Evolutionary conservation across 768 basidiomycete species (phyloP).

Genomic region (Auricularia auricula-judae): DNA sequence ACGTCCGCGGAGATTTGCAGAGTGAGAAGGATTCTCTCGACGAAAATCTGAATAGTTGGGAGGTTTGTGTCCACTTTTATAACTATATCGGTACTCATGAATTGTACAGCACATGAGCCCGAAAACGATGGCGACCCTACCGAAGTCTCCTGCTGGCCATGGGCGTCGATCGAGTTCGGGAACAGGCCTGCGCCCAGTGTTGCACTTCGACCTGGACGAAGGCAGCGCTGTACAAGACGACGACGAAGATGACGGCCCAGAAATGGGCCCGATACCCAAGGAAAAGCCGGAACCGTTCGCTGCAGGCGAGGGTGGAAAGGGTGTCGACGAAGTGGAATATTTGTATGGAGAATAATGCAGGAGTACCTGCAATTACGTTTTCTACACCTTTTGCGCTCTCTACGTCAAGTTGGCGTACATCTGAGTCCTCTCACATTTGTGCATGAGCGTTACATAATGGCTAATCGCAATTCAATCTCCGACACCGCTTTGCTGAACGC

Average conservation of each 20-base stretch:
- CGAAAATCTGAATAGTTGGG: constrained; percentile 92
- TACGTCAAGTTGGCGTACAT: not conserved
- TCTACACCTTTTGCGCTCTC: too few species aligned
- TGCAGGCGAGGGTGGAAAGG: constrained; percentile 44
- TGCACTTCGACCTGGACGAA: constrained; percentile 68
- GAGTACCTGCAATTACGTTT: too few species aligned
- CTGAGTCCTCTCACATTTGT: too few species aligned
- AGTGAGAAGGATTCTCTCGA: constrained; percentile 32
- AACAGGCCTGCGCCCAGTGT: constrained; percentile 70
- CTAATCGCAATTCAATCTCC: too few species aligned
- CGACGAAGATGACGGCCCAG: constrained; percentile 58
- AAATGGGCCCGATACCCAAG: constrained; percentile 65
- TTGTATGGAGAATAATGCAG: constrained; percentile 7
- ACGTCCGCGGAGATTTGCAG: constrained; percentile 51
- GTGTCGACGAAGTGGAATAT: constrained; percentile 81
- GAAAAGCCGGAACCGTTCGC: constrained; percentile 60
- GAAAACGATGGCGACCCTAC: constrained; percentile 85
- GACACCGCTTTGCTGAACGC: too few species aligned
- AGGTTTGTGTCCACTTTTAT: constrained; percentile 41
- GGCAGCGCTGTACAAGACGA: constrained; percentile 52
- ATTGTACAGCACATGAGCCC: constrained; percentile 83
- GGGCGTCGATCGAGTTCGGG: constrained; percentile 74
- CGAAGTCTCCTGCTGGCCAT: constrained; percentile 77
- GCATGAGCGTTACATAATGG: too few species aligned
- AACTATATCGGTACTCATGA: constrained; percentile 1